Percentiles rank a stretch among this genome's conserved stretches.
These are phyloP conservation scores for Corymbia citriodora DNA, from an alignment of 441 rosid genomes.

Conservation along the genomic window DNA sequence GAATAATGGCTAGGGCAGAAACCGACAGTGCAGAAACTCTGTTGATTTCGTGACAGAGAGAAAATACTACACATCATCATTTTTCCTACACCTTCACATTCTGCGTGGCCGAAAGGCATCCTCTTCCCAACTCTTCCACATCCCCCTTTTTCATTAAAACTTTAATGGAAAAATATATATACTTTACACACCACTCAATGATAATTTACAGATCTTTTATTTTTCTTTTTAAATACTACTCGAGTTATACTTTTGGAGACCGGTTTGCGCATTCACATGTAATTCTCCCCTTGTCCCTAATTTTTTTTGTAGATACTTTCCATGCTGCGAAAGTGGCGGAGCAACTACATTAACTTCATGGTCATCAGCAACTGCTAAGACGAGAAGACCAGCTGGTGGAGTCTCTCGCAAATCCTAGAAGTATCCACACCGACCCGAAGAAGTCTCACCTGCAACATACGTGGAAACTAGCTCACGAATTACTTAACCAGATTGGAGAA, in stretches of 20 bases:
- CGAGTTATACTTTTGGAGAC: not conserved
- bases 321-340: not conserved
- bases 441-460: slow-evolving; percentile 20
- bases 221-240: not conserved
- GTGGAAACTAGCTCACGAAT: not conserved
- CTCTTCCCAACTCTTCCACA: not conserved
- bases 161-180: no score
- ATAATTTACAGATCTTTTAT: not conserved
- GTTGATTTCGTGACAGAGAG: not conserved
- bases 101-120: not conserved
- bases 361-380: not conserved
- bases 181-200: not conserved
- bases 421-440: slow-evolving; percentile 23
- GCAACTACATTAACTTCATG: not conserved
- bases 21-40: not conserved
- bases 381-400: slow-evolving; percentile 10
- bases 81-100: not conserved
- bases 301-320: not conserved
- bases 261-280: not conserved
- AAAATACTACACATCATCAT: not conserved
- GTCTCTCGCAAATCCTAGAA: slow-evolving; percentile 20
- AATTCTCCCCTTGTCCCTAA: not conserved
- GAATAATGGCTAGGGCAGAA: not conserved
- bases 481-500: not conserved
- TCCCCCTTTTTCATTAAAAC: not conserved